Evolutionary conservation across 1,284 basidiomycete genomes (phyloP), one percentile per base, ranked within the genome.

Genomic region (Moniliella sp.): DNA sequence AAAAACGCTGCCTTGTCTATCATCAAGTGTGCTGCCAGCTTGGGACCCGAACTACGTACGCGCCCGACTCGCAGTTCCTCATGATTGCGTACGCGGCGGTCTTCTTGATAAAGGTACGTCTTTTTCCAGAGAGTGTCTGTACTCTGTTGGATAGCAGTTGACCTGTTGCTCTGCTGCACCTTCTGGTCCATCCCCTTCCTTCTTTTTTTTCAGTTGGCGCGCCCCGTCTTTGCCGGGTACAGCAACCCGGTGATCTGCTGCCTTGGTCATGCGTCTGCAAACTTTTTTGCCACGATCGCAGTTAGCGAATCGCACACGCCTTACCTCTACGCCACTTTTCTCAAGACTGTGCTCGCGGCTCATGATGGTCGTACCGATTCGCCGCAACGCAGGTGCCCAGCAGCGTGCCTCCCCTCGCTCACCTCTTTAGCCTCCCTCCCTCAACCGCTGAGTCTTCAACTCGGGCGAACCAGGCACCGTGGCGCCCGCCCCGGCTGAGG

Each of bases 51-150:
- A 50, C 65, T 93, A 57, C 73, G 39, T 86, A 82, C 59, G 73
- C 80, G 0, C 78, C 82, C 0, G 86, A 94, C 59, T 79, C 80
- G 5, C 78, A 82, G 52, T 88, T 81, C 52, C 77, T 81, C 66
- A 74, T n/a, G n/a, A n/a, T 73, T 32, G 79, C 78, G 8, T 93
- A 91, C 62, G 80, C 80, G 0, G 77, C 76, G 26, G 79, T 59
- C 10, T 63, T 62, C 36, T 34, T 63, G 18, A 53, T 63, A 35
- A 61, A 59, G 26, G 34, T 42, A 25, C 23, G 34, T 28, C 23
- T 8, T 3, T n/a, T 10, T 15, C 2, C 14, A 15, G 13, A n/a
- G n/a, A 5, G 25, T 14, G 15, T 10, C n/a, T n/a, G n/a, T n/a
- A n/a, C n/a, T n/a, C n/a, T n/a, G n/a, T n/a, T n/a, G n/a, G n/a